Evolutionary conservation across 2,329 filamentous ascomycete species (phyloP), one percentile per base, ranked within the genome.

Genomic region (Aureobasidium sp.): DNA sequence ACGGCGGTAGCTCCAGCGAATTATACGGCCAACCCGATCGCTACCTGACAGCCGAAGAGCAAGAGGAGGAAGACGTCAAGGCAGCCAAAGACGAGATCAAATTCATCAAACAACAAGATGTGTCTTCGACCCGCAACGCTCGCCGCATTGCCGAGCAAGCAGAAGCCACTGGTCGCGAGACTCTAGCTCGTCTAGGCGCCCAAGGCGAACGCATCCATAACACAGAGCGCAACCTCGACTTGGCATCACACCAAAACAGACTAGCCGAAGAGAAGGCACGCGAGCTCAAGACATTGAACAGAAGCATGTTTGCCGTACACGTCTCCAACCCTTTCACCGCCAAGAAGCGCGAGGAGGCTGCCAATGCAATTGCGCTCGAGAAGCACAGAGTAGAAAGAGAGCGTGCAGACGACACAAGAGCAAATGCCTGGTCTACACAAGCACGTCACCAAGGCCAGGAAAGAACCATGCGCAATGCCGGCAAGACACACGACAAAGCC

Each of bases 131-230:
- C 11, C 80, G 86, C 60, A 90, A 90, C 70, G 86, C 87, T 15
- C 77, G 89, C 47, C 81, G 83, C 9, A 82, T 86, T 60, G 87
- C 87, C 32, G 81, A 86, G 52, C 82, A 89, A 73, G 84, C 86
- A 10, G 83, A 90, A 68, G 85, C 90, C 67, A 86, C 83, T 41
- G 89, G 88, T 49, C 82, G 86, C 29, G 83, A 84, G 55, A 92
- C 89, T 0, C 80, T 93, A 41, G 86, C 85, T 42, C 82, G 88
- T 62, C 83, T 96, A 13, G 89, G 87, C 59, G 84, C 82, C 15
- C 91, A 96, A 73, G 88, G 88, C 63, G 90, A 96, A 71, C 83
- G 87, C 16, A 82, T 96, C 61, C 85, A 92, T 71, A 90, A 92
- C 70, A 90, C 88, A 0, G 90, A 96, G 73, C 85, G 84, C 74